Evolutionary conservation across 2,329 filamentous ascomycete genomes (phyloP).

Genomic region (Epichloe gansuensis): DNA sequence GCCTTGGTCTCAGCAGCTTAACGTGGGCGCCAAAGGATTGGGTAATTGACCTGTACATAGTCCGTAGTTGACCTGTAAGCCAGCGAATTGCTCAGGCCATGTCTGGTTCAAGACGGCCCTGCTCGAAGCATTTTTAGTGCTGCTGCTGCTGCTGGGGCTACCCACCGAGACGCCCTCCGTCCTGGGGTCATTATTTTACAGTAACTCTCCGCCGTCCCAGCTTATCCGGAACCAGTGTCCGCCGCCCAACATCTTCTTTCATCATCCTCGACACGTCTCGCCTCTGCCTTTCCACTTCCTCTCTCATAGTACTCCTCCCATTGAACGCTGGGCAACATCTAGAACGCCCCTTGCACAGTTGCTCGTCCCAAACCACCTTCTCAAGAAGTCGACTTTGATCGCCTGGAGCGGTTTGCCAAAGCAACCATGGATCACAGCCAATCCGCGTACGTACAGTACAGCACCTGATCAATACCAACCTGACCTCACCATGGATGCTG

Average conservation of each 20-base stretch:
- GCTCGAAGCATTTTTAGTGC: background rate
- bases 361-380: background rate
- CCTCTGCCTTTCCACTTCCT: background rate
- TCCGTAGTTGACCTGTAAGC: background rate
- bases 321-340: background rate
- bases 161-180: background rate
- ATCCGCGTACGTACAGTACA: slow-evolving; percentile 8
- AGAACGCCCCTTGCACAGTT: background rate
- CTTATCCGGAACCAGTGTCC: slow-evolving; percentile 7
- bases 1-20: background rate
- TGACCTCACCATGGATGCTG: slow-evolving; percentile 5
- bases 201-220: slow-evolving; percentile 9
- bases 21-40: too few species aligned
- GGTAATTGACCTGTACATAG: background rate
- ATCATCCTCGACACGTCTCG: slow-evolving; percentile 2
- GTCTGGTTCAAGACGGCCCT: background rate
- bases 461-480: slow-evolving; percentile 2
- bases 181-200: slow-evolving; percentile 7
- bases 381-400: background rate
- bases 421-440: slow-evolving; percentile 9
- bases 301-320: background rate
- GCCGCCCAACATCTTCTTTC: slow-evolving; percentile 4
- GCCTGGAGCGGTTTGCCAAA: slow-evolving; percentile 7
- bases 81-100: background rate
- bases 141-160: background rate